phyloP scores from a whole-genome alignment of 2,329 filamentous ascomycete species.

The Aspergillus unguis region DNA sequence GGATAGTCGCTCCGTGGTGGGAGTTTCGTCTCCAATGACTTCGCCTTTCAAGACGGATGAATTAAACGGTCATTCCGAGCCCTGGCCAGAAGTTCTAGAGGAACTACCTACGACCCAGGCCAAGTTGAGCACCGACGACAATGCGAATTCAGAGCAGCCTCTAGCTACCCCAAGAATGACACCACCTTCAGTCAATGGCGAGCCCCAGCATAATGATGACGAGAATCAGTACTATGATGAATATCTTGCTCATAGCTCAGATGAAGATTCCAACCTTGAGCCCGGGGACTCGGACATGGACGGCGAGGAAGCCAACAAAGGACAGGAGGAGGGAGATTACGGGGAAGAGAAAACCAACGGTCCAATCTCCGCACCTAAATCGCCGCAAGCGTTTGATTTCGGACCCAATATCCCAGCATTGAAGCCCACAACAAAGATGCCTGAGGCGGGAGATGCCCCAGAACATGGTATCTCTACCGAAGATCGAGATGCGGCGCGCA shows the following conservation, averaged over 20 bases:
- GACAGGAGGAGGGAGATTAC: constrained; percentile 5
- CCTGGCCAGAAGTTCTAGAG: too few relatives aligned
- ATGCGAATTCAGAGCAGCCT: constrained; percentile 17
- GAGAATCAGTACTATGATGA: constrained; percentile 6
- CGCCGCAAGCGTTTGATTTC: neutral
- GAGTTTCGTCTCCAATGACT: constrained; percentile 24
- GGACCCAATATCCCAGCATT: neutral
- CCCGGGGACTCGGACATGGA: constrained; percentile 2
- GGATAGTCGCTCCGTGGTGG: constrained; percentile 17
- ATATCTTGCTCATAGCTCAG: constrained; percentile 6
- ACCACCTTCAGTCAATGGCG: constrained; percentile 13
- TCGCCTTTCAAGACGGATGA: constrained; percentile 19
- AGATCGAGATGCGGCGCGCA: neutral
- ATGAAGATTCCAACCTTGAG: constrained; percentile 4
- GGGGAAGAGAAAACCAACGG: constrained; percentile 6
- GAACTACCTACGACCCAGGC: constrained; percentile 1
- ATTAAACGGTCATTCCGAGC: neutral
- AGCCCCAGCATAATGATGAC: neutral
- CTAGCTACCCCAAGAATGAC: constrained; percentile 24
- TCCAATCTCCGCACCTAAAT: too few relatives aligned
- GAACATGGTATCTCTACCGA: neutral
- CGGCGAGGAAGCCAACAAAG: neutral
- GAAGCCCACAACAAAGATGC: neutral
- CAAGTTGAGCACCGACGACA: constrained; percentile 14
- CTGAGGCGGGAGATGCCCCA: neutral